Evolutionary conservation across 805 yeast species (phyloP).

Genomic region (Candida maris): DNA sequence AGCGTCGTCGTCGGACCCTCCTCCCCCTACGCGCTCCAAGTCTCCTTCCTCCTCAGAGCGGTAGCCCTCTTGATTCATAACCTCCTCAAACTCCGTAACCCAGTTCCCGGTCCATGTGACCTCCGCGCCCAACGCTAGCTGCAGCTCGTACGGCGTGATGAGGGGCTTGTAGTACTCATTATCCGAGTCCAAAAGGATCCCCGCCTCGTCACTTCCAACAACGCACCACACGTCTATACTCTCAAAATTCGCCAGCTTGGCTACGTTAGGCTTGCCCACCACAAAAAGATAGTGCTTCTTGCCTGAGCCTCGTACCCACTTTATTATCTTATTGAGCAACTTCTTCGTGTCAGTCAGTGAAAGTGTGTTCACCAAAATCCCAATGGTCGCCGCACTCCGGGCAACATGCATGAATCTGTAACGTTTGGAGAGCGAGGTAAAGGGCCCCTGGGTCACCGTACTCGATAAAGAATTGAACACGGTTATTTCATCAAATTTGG

Average conservation of each 20-base stretch:
- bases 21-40: conserved; percentile 13
- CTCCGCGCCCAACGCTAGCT: conserved; percentile 72
- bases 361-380: conserved; percentile 84
- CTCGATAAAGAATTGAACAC: conserved; percentile 42
- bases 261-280: conserved; percentile 97
- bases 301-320: conserved; percentile 66
- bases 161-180: conserved; percentile 88
- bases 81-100: conserved; percentile 72
- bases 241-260: conserved; percentile 94
- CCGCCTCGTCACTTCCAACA: conserved; percentile 92
- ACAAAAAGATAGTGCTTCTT: conserved; percentile 93
- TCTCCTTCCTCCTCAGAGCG: conserved; percentile 28
- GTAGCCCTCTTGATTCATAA: conserved; percentile 39
- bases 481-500: conserved; percentile 57
- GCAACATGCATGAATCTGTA: conserved; percentile 86
- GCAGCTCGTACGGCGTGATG: conserved; percentile 88
- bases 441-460: conserved; percentile 51
- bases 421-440: conserved; percentile 76
- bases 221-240: conserved; percentile 93
- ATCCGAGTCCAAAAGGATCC: conserved; percentile 74
- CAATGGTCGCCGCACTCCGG: conserved; percentile 87
- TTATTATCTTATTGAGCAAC: conserved; percentile 58
- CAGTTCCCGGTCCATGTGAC: conserved; percentile 91
- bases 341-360: conserved; percentile 71
- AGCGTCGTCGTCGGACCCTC: conserved; percentile 46